Conservation (phyloP, 1,139 yeast species). For the Geotrichum europaeum region DNA sequence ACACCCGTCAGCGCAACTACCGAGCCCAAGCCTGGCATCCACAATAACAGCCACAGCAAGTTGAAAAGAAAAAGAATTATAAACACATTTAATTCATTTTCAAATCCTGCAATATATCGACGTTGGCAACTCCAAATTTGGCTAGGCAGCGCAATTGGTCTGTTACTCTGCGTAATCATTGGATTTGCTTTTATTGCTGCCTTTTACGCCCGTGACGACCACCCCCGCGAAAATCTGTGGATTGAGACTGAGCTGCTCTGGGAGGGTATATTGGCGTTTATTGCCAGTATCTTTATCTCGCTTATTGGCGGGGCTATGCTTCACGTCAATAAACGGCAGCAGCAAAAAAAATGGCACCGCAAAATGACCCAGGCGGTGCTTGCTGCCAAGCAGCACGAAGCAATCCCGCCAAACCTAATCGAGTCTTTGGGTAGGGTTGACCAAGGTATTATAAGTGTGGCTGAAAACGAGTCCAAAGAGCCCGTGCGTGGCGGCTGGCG, state of each 20-base stretch:
- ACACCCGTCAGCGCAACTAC: no score
- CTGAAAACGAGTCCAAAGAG: no score
- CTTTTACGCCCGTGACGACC: slow-evolving; percentile 55
- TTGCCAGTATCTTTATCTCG: slow-evolving; percentile 76
- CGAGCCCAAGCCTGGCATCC: no score
- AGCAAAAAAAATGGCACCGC: slow-evolving; percentile 68
- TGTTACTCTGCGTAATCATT: slow-evolving; percentile 61
- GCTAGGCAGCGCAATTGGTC: slow-evolving; percentile 72
- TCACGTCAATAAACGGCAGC: slow-evolving; percentile 78
- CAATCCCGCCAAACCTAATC: no score
- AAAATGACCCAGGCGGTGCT: slow-evolving; percentile 53
- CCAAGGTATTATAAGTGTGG: background rate
- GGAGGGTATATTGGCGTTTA: slow-evolving; percentile 84
- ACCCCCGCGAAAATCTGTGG: slow-evolving; percentile 61
- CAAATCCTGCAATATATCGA: no score
- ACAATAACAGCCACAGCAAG: no score
- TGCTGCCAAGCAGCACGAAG: slow-evolving; percentile 31
- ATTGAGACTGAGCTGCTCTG: slow-evolving; percentile 77
- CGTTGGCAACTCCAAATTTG: slow-evolving; percentile 53
- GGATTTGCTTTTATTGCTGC: slow-evolving; percentile 71
- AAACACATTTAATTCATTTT: background rate
- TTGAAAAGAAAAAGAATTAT: no score
- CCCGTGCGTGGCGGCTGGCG: background rate
- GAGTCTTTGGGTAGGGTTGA: no score
- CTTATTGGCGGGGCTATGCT: slow-evolving; percentile 85